Evolutionary conservation across 768 basidiomycete genomes (phyloP), one percentile per base, ranked within the genome.

Genomic region (Hypsizygus marmoreus): DNA sequence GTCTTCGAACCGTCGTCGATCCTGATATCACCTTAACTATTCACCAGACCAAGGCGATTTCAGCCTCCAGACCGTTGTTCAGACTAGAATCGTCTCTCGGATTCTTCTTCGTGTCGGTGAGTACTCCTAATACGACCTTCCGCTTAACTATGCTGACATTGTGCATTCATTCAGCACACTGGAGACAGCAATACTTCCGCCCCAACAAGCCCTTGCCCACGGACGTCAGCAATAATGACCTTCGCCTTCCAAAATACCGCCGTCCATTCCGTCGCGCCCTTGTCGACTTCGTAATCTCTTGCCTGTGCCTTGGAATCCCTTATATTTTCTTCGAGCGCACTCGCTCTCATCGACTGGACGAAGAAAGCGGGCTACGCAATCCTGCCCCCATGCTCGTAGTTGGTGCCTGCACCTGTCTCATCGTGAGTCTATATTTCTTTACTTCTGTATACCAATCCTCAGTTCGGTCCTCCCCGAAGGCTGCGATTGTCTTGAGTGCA

Each of bases 401-500:
- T 26, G 81, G 85, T 10, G 86, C 80, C 2, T 84, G 80, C 61
- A 77, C 80, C 11, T 83, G 81, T 49, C 63, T 86, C 9, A 75
- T 82, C 59, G 85, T 84, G 64, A 70, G 83, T 70, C 43, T 30
- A 12, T 31, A 49, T 42, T 32, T 26, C 39, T 17, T 46, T 28
- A 32, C 16, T 29, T 43, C 28, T 16, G n/a, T n/a, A 31, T 45
- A 43, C 40, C 23, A 30, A 51, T 44, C 44, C 50, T 54, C 45
- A 55, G 49, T 47, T 48, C 28, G 38, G 6, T 34, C 33, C 38
- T 38, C 55, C 19, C 51, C 51, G 37, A 62, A 91, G 89, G 87
- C 88, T 56, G 89, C 89, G 22, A 76, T 91, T 47, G 75, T 91
- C 17, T 70, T 91, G 47, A 90, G 90, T 54, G 84, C 88, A 24